Conservation (phyloP, 1,139 yeast genomes). For the Candida sp. region DNA sequence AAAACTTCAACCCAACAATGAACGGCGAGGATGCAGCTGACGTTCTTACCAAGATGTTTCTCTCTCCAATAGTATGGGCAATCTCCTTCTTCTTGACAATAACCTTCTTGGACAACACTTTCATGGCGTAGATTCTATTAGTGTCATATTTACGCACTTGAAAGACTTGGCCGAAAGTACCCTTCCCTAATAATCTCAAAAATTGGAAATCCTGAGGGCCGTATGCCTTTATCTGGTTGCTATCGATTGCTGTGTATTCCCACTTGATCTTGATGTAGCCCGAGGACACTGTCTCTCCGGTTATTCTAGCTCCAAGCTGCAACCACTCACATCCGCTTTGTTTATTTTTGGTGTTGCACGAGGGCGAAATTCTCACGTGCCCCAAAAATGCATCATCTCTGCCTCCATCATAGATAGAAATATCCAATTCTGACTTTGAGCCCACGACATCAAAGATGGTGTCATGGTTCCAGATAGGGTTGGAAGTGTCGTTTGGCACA, state of each 20-base stretch:
- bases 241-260: slow-evolving; percentile 67
- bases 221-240: slow-evolving; percentile 69
- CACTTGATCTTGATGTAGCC: slow-evolving; percentile 81
- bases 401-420: slow-evolving; percentile 85
- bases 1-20: slow-evolving; percentile 92
- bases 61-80: slow-evolving; percentile 97
- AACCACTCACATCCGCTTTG: slow-evolving; percentile 65
- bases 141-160: slow-evolving; percentile 94
- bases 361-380: slow-evolving; percentile 75
- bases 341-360: slow-evolving; percentile 43
- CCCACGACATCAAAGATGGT: slow-evolving; percentile 93
- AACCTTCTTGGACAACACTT: slow-evolving; percentile 89
- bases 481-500: slow-evolving; percentile 36
- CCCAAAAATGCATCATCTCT: slow-evolving; percentile 87
- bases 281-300: slow-evolving; percentile 68
- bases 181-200: slow-evolving; percentile 88
- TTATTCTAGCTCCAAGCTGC: slow-evolving; percentile 69
- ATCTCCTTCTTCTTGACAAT: slow-evolving; percentile 97
- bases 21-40: slow-evolving; percentile 84
- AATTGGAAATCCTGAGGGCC: slow-evolving; percentile 97
- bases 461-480: slow-evolving; percentile 90
- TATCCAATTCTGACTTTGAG: slow-evolving; percentile 79
- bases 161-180: slow-evolving; percentile 97
- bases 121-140: slow-evolving; percentile 94
- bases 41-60: slow-evolving; percentile 92